Evolutionary conservation across 352 stramenopile species (phyloP).

Genomic region (Aphanomyces invadans): DNA sequence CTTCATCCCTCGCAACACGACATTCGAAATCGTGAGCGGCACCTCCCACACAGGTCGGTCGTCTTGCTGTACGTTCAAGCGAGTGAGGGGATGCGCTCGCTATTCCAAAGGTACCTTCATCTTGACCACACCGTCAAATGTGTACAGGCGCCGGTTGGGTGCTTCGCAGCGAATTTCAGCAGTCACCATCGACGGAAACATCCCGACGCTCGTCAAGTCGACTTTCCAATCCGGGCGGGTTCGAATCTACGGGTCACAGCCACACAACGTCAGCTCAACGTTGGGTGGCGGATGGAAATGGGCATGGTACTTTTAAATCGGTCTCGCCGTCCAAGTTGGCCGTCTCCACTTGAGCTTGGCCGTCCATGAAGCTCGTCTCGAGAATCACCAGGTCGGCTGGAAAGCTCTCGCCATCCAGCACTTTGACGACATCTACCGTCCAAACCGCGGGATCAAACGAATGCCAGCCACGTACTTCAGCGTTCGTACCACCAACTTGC

Average conservation of each 20-base stretch:
- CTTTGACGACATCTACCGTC: conserved; percentile 66
- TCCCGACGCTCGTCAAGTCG: conserved; percentile 30
- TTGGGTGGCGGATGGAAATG: too few relatives aligned
- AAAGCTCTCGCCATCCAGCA: conserved; percentile 83
- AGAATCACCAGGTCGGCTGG: conserved; percentile 90
- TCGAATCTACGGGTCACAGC: not conserved
- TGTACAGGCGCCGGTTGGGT: conserved; percentile 76
- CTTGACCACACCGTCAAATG: conserved; percentile 59
- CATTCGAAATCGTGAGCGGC: conserved; percentile 69
- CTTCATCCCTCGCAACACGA: conserved; percentile 73
- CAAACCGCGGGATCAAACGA: too few relatives aligned
- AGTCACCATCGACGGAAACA: conserved; percentile 46
- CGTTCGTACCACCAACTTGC: conserved; percentile 42
- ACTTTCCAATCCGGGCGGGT: conserved; percentile 25
- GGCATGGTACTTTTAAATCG: conserved; percentile 76
- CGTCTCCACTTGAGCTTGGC: conserved; percentile 71
- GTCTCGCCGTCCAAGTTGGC: conserved; percentile 78
- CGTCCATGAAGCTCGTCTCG: conserved; percentile 62
- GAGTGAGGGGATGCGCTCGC: not conserved
- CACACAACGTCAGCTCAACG: too few relatives aligned
- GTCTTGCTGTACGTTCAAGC: not conserved
- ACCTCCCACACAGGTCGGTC: conserved; percentile 46
- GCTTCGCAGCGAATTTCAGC: conserved; percentile 65
- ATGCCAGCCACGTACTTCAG: too few relatives aligned
- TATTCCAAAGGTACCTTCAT: not conserved